Percentiles rank a stretch among this genome's conserved stretches.
Conservation (phyloP, 352 stramenopile species). For the Aphanomyces invadans region DNA sequence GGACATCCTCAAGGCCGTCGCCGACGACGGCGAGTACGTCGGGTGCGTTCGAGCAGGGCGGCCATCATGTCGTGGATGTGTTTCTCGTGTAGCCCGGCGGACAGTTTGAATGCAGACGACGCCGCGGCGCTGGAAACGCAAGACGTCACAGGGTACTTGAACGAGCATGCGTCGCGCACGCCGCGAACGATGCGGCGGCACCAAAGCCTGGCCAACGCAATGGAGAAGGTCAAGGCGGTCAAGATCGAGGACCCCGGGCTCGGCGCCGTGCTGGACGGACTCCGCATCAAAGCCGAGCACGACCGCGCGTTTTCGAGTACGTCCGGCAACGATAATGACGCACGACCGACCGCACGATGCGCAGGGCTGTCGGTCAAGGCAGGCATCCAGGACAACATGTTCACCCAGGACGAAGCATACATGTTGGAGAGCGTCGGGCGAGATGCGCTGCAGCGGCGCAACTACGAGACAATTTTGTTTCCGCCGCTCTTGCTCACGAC, state of each 20-base stretch:
- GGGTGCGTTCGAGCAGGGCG: neutral
- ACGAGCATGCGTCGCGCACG: neutral
- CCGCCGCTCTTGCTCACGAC: constrained; percentile 30
- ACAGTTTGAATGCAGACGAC: neutral
- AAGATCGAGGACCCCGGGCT: neutral
- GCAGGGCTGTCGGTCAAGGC: constrained; percentile 7
- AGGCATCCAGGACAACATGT: constrained; percentile 10
- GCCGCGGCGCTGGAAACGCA: neutral
- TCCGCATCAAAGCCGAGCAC: neutral
- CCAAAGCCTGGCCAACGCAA: neutral
- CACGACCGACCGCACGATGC: neutral
- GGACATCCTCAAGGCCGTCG: neutral
- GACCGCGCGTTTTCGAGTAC: constrained; percentile 20
- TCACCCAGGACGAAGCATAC: constrained; percentile 15
- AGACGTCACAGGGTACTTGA: constrained; percentile 1
- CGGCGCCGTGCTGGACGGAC: neutral
- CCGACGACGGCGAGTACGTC: neutral
- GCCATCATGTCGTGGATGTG: too few species aligned
- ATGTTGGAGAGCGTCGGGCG: constrained; percentile 8
- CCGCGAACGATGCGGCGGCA: neutral
- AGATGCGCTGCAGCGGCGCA: constrained; percentile 1
- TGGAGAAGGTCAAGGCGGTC: neutral
- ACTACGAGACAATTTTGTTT: constrained; percentile 24
- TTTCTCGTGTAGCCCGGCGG: too few species aligned
- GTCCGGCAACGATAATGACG: neutral